These are phyloP conservation scores for Punctularia strigosozonata DNA, from an alignment of 768 basidiomycete genomes.

Conservation along the genomic window DNA sequence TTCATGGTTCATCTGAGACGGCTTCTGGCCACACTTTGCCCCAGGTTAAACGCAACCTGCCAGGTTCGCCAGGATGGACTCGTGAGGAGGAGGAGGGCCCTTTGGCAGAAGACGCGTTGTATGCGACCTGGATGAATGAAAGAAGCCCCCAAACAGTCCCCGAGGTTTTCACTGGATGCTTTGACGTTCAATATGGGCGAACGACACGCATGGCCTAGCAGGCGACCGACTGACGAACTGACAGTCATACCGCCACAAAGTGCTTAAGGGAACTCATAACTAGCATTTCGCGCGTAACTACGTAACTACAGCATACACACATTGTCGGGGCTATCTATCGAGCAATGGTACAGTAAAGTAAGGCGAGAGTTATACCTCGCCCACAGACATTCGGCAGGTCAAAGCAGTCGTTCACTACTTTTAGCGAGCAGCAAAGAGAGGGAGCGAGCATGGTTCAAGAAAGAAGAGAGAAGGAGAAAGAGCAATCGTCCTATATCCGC, in stretches of 20 bases:
- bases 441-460: too few species aligned
- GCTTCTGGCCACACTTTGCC: not conserved
- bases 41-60: not conserved
- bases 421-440: too few species aligned
- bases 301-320: not conserved
- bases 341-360: not conserved
- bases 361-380: not conserved
- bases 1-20: too few species aligned
- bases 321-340: not conserved
- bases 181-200: not conserved
- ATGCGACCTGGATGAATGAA: not conserved
- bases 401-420: too few species aligned
- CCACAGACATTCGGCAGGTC: too few species aligned
- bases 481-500: too few species aligned
- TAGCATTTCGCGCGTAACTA: not conserved
- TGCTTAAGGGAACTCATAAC: too few species aligned
- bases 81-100: too few species aligned
- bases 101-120: too few species aligned
- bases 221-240: not conserved
- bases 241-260: not conserved
- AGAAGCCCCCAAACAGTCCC: not conserved
- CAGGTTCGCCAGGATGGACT: too few species aligned
- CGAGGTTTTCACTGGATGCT: not conserved
- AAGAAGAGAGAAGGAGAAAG: too few species aligned
- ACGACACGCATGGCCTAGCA: not conserved